Evolutionary conservation across 1,284 basidiomycete genomes (phyloP).

Genomic region (Phellopilus nigrolimitatus): DNA sequence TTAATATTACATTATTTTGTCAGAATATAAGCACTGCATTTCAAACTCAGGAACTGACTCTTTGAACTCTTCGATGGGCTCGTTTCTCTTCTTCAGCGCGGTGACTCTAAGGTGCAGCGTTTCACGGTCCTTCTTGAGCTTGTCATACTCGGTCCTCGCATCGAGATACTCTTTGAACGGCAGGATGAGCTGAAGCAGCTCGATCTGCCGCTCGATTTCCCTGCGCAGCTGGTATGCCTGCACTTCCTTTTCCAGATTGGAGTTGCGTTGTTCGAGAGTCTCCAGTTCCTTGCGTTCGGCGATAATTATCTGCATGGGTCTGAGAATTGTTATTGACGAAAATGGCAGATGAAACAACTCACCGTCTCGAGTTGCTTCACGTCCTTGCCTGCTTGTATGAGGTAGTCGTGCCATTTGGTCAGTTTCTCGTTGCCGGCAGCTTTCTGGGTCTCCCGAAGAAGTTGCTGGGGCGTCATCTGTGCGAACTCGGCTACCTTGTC

Average conservation of each 20-base stretch:
- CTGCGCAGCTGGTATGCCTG: constrained; percentile 69
- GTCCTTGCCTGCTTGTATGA: constrained; percentile 67
- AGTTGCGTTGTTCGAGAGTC: constrained; percentile 71
- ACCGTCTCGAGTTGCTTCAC: constrained; percentile 51
- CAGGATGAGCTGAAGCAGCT: constrained; percentile 56
- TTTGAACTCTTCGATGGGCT: constrained; percentile 56
- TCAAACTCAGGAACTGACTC: constrained; percentile 38
- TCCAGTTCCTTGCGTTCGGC: constrained; percentile 54
- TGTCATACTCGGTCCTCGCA: constrained; percentile 44
- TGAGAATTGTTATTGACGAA: background rate
- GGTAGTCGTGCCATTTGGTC: constrained; percentile 76
- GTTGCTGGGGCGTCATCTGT: constrained; percentile 78
- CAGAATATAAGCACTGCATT: background rate
- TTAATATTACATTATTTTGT: background rate
- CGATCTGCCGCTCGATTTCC: constrained; percentile 61
- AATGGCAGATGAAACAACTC: constrained; percentile 15
- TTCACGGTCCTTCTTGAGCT: constrained; percentile 49
- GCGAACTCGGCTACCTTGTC: constrained; percentile 96
- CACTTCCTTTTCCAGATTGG: constrained; percentile 74
- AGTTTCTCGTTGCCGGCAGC: constrained; percentile 84
- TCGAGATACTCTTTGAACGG: constrained; percentile 68
- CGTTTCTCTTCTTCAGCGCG: constrained; percentile 54
- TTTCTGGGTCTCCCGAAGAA: constrained; percentile 86
- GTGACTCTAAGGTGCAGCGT: constrained; percentile 46
- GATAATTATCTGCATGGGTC: constrained; percentile 40